phyloP scores from a whole-genome alignment of 345 rosid species.

The Theobroma cacao region DNA sequence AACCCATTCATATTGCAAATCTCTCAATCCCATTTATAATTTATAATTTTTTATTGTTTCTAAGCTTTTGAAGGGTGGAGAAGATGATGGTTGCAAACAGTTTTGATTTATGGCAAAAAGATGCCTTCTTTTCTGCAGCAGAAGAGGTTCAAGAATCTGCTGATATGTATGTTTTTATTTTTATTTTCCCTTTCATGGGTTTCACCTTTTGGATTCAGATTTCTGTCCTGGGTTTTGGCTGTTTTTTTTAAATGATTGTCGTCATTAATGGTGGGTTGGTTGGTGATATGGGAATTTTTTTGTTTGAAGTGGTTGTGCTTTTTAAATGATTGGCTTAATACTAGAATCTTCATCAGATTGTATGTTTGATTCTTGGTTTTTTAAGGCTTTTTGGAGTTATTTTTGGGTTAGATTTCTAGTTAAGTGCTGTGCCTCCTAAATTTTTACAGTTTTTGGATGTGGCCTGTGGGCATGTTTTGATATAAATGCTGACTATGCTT shows the following conservation, averaged over 20 bases:
- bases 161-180: conserved; percentile 53
- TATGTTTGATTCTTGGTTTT: background rate
- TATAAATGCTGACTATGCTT: background rate
- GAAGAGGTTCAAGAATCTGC: conserved; percentile 94
- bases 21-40: background rate
- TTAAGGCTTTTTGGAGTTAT: background rate
- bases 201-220: background rate
- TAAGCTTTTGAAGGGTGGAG: background rate
- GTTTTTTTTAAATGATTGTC: background rate
- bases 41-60: background rate
- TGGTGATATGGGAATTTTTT: background rate
- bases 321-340: background rate
- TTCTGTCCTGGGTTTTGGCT: background rate
- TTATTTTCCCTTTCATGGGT: background rate
- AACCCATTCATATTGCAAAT: background rate
- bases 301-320: background rate
- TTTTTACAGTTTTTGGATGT: background rate
- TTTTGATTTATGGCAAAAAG: conserved; percentile 87
- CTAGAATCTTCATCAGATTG: background rate
- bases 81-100: conserved; percentile 86
- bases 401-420: background rate
- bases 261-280: background rate
- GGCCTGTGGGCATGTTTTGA: background rate
- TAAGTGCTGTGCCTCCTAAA: background rate
- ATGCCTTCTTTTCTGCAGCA: conserved; percentile 85